A percentile compares a stretch with the other conserved stretches of the same genome.
phyloP scores from a whole-genome alignment of 352 stramenopile genomes.

The Saprolegnia parasitica region DNA sequence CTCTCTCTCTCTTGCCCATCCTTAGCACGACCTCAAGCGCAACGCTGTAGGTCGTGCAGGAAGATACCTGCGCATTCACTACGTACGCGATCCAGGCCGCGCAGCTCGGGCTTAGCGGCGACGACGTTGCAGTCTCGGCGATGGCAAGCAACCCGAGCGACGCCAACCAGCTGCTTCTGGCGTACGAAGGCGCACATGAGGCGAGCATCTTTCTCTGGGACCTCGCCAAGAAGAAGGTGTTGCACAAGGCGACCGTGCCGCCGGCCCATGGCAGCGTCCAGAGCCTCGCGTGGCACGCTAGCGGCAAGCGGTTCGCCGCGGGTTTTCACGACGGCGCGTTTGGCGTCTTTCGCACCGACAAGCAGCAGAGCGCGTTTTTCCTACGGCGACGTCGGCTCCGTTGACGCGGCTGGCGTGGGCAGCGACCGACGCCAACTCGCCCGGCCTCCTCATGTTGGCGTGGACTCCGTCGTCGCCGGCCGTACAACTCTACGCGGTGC shows the following conservation, averaged over 20 bases:
- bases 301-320: constrained; percentile 66
- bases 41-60: constrained; percentile 52
- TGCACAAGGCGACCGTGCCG: constrained; percentile 35
- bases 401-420: constrained; percentile 60
- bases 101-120: constrained; percentile 38
- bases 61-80: constrained; percentile 61
- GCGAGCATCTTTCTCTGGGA: constrained; percentile 57
- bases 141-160: constrained; percentile 58
- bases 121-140: constrained; percentile 36
- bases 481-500: constrained; percentile 31
- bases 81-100: constrained; percentile 59
- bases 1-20: no score
- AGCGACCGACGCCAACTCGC: constrained; percentile 44
- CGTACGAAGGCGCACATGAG: constrained; percentile 43
- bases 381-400: constrained; percentile 24
- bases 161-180: constrained; percentile 54
- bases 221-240: constrained; percentile 56
- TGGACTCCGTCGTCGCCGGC: background rate
- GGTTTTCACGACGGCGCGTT: constrained; percentile 63
- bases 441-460: constrained; percentile 41
- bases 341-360: constrained; percentile 55
- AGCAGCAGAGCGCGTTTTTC: constrained; percentile 29
- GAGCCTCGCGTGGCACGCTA: constrained; percentile 68
- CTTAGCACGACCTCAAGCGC: no score
- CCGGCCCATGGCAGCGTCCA: constrained; percentile 38